Conservation (phyloP, 1,284 basidiomycete genomes). For the Moesziomyces sp. region DNA sequence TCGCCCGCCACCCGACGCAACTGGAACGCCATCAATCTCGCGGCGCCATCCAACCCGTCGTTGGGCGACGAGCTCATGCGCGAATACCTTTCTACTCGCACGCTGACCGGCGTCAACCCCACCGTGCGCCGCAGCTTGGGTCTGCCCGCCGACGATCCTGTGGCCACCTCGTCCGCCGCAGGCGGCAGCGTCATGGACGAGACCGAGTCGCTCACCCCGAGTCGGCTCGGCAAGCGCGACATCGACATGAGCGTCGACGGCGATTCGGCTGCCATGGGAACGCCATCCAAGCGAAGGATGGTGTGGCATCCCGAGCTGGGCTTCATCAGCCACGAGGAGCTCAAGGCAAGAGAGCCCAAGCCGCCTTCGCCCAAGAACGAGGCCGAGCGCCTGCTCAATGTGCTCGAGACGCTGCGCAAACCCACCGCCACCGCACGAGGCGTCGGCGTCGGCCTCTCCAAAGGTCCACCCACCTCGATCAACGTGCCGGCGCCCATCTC, state of each 20-base stretch:
- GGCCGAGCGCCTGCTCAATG: slow-evolving; percentile 68
- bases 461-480: slow-evolving; percentile 27
- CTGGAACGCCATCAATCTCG: slow-evolving; percentile 59
- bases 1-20: slow-evolving; percentile 47
- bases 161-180: slow-evolving; percentile 22
- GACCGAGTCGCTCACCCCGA: slow-evolving; percentile 31
- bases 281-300: slow-evolving; percentile 58
- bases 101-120: slow-evolving; percentile 38
- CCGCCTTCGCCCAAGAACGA: slow-evolving; percentile 67
- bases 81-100: slow-evolving; percentile 42
- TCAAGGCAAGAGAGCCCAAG: slow-evolving; percentile 52
- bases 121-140: slow-evolving; percentile 22
- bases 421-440: slow-evolving; percentile 58
- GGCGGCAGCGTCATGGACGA: slow-evolving; percentile 40
- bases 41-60: slow-evolving; percentile 35
- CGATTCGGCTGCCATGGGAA: slow-evolving; percentile 31
- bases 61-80: slow-evolving; percentile 58
- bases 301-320: slow-evolving; percentile 63
- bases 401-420: slow-evolving; percentile 67
- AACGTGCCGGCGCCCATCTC: slow-evolving; percentile 48
- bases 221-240: slow-evolving; percentile 43
- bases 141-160: slow-evolving; percentile 14
- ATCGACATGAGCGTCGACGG: slow-evolving; percentile 51
- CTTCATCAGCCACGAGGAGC: slow-evolving; percentile 61
- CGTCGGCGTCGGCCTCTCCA: slow-evolving; percentile 18